Percentiles rank a stretch among this genome's conserved stretches.
These are phyloP conservation scores for Rhodosporidiobolus odoratus DNA, from an alignment of 768 basidiomycete genomes.

Conservation along the genomic window DNA sequence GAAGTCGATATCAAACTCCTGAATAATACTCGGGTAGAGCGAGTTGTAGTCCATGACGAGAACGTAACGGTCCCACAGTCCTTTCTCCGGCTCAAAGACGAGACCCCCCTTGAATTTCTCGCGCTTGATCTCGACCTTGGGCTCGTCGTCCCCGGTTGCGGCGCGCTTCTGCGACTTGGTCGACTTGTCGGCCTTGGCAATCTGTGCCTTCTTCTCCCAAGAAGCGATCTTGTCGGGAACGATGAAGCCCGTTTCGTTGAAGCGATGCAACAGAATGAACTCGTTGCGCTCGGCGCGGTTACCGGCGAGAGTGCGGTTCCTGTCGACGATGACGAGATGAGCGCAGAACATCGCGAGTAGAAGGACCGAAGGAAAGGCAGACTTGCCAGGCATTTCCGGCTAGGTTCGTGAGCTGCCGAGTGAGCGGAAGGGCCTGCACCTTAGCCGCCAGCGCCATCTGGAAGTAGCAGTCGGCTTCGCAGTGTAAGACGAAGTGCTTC, in stretches of 20 bases:
- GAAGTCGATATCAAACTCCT: constrained; percentile 99
- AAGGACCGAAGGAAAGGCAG: not conserved
- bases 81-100: constrained; percentile 92
- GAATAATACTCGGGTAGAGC: constrained; percentile 96
- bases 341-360: not conserved
- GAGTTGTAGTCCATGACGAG: constrained; percentile 99
- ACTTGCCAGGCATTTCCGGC: constrained; percentile 93
- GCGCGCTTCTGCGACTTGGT: constrained; percentile 53
- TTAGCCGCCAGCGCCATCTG: constrained; percentile 95
- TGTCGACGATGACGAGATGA: constrained; percentile 44
- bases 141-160: constrained; percentile 50
- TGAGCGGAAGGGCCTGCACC: constrained; percentile 87
- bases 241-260: constrained; percentile 90
- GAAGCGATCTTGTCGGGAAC: constrained; percentile 77
- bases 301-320: constrained; percentile 95
- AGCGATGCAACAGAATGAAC: constrained; percentile 96
- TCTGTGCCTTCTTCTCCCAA: constrained; percentile 66
- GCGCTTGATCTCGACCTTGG: constrained; percentile 37
- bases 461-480: constrained; percentile 91
- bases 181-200: constrained; percentile 44
- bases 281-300: constrained; percentile 98
- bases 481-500: constrained; percentile 82
- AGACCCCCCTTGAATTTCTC: constrained; percentile 99
- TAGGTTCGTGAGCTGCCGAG: constrained; percentile 86
- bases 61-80: constrained; percentile 92